Evolutionary conservation across 2,329 filamentous ascomycete genomes (phyloP), one percentile per base, ranked within the genome.

Genomic region (Geosmithia flava): DNA sequence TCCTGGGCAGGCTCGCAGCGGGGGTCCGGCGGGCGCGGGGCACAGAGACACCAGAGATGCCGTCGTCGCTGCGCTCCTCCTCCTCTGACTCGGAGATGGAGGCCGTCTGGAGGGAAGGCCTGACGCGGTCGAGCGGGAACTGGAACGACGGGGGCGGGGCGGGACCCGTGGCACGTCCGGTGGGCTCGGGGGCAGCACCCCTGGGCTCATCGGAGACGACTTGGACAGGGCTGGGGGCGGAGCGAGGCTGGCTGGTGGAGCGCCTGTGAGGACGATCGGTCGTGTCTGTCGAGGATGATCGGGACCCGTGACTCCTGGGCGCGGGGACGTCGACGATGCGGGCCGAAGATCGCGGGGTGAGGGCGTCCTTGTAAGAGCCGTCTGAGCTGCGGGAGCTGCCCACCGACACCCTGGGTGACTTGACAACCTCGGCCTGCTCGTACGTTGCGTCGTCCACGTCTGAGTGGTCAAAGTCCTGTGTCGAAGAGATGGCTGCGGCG

Each of bases 351-450:
- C 33, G 33, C 6, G 33, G 33, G 33, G 33, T 37, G 6, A 37
- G 33, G 6, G 33, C 33, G 6, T 37, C 33, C 11, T 11, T 11
- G 6, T 16, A 11, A 37, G 33, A 70, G 27, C 65, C 66, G 7
- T 79, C 75, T 1, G 74, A 74, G 2, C 63, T 60, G 2, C 71
- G 71, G 1, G 68, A 68, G 53, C 70, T 69, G 29, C 68, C 68
- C 23, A 78, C 69, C 3, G 76, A 80, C 8, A 80, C 67, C 37
- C 76, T 67, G 3, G 75, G 70, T 0, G 76, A 77, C 0, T 73
- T 80, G 48, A 80, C 53, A 29, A 80, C 76, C 54, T 78, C 67
- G 2, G 75, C 73, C 54, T 77, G 70, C 70, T 85, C 75, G 59
- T 77, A 66, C 59, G 67, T 55, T 20, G 75, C 54, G 33, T 37